phyloP scores from a whole-genome alignment of 2,329 filamentous ascomycete species.

The Xylariaceae sp. region DNA sequence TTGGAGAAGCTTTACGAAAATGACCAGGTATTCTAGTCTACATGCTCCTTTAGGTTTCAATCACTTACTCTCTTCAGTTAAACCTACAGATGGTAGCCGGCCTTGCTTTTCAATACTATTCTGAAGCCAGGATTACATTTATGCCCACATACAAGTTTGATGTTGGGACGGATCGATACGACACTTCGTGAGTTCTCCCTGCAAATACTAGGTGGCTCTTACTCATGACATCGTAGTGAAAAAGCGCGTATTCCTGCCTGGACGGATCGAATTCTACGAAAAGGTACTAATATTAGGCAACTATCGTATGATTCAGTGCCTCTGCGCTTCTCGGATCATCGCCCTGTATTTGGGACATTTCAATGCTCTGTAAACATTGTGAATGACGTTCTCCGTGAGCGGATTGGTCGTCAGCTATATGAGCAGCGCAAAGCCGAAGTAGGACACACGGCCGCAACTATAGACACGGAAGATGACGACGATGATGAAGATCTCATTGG shows the following conservation, averaged over 20 bases:
- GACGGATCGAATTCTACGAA: conserved; percentile 90
- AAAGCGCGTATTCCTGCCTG: conserved; percentile 94
- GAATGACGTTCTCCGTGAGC: conserved; percentile 68
- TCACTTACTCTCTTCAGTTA: conserved; percentile 48
- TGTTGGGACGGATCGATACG: conserved; percentile 80
- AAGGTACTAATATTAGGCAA: conserved; percentile 78
- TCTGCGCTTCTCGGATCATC: conserved; percentile 86
- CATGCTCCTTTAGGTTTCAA: not conserved
- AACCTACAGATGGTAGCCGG: conserved; percentile 97
- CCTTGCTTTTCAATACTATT: conserved; percentile 84
- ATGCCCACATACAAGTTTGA: conserved; percentile 96
- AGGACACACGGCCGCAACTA: conserved; percentile 56
- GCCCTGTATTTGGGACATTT: conserved; percentile 91
- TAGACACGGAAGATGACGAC: conserved; percentile 57
- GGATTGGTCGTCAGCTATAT: conserved; percentile 72
- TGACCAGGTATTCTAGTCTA: conserved; percentile 61
- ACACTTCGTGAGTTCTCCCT: conserved; percentile 66
- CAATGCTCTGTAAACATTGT: conserved; percentile 77
- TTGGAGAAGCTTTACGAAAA: conserved; percentile 81
- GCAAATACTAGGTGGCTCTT: not conserved
- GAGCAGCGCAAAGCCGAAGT: conserved; percentile 62
- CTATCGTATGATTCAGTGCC: conserved; percentile 77
- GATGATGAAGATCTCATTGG: conserved; percentile 76
- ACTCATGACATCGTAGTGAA: conserved; percentile 55
- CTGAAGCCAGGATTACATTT: conserved; percentile 82